These are phyloP conservation scores for Plectosphaerella cucumerina DNA, from an alignment of 2,329 filamentous ascomycete species.

Conservation along the genomic window DNA sequence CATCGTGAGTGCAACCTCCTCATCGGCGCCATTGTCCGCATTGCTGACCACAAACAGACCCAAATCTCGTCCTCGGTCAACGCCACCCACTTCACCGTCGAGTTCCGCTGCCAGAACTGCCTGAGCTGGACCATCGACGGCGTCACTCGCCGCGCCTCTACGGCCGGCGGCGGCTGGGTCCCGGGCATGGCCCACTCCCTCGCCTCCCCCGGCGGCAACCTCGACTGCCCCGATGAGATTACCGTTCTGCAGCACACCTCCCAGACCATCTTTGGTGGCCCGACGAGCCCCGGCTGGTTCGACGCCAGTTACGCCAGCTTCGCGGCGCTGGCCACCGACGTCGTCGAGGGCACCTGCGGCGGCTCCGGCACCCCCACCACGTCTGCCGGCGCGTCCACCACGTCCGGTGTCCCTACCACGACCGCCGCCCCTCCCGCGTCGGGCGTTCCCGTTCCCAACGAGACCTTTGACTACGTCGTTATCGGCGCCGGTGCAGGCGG, in stretches of 20 bases:
- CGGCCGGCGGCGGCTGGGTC: constrained; percentile 37
- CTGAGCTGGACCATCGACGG: constrained; percentile 48
- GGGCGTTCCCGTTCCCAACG: constrained; percentile 25
- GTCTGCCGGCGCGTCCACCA: constrained; percentile 16
- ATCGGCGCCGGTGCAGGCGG: constrained; percentile 60
- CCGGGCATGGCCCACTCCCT: constrained; percentile 55
- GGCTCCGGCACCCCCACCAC: constrained; percentile 20
- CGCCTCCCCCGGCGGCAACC: constrained; percentile 31
- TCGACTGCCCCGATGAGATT: constrained; percentile 37
- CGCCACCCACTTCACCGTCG: constrained; percentile 53
- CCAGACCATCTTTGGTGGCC: constrained; percentile 43
- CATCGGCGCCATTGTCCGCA: too few relatives aligned
- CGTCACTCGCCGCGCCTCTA: constrained; percentile 35
- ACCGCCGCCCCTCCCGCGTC: constrained; percentile 22
- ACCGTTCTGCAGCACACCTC: constrained; percentile 51
- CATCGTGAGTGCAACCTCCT: constrained; percentile 22
- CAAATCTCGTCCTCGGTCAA: constrained; percentile 56
- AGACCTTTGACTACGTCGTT: constrained; percentile 58
- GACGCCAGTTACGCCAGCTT: constrained; percentile 38
- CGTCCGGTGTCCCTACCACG: constrained; percentile 12
- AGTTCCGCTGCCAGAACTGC: constrained; percentile 62
- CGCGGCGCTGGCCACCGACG: constrained; percentile 38
- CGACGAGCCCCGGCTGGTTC: constrained; percentile 27
- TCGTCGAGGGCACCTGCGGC: constrained; percentile 29
- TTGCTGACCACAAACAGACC: constrained; percentile 24